phyloP scores from a whole-genome alignment of 78 protist genomes.

The Dictyostelium brefeldianum region DNA sequence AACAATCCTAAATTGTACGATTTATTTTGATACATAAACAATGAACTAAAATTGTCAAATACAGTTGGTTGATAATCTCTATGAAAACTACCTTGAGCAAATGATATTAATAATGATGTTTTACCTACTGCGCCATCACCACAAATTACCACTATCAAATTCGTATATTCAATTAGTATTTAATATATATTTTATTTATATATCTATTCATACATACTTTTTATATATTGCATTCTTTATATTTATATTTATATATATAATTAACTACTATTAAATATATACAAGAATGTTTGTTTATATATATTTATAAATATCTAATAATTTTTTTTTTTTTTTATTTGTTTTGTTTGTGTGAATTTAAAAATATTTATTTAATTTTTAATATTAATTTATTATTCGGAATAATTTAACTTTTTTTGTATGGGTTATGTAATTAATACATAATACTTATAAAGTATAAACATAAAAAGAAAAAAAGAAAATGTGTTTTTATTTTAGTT shows the following conservation, averaged over 20 bases:
- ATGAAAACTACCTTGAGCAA: conserved; percentile 61
- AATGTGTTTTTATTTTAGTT: no score
- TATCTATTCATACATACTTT: no score
- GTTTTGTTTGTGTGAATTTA: no score
- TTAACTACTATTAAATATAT: no score
- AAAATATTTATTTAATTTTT: not conserved
- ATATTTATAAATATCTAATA: not conserved
- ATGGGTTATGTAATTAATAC: no score
- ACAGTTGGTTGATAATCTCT: conserved; percentile 86
- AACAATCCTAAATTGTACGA: conserved; percentile 89
- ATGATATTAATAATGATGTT: conserved; percentile 55
- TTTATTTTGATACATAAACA: conserved; percentile 91
- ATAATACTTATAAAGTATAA: no score
- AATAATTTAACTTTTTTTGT: not conserved
- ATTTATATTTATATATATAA: not conserved
- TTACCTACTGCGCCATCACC: conserved; percentile 61
- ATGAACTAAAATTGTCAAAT: conserved; percentile 94
- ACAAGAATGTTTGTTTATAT: not conserved
- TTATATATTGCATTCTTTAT: conserved; percentile 15
- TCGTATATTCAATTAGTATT: not conserved
- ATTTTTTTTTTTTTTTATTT: not conserved
- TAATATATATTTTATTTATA: not conserved
- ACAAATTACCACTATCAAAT: not conserved
- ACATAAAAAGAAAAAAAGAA: no score
- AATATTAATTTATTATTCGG: not conserved